phyloP scores from a whole-genome alignment of 2,329 filamentous ascomycete genomes.

The Botrytis sinoallii region DNA sequence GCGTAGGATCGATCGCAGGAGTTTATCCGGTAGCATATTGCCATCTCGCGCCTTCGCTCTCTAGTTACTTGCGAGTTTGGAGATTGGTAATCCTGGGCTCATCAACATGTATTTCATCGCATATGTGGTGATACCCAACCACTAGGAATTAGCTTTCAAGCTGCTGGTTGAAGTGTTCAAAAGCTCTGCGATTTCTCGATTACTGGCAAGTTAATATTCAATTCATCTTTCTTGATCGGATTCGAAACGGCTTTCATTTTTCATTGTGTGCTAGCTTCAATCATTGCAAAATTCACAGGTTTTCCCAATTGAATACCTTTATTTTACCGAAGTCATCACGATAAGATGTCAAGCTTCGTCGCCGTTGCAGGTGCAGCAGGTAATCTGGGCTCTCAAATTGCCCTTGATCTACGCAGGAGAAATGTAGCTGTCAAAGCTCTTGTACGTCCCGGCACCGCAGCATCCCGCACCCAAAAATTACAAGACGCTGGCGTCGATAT shows the following conservation, averaged over 20 bases:
- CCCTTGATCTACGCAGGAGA: conserved; percentile 18
- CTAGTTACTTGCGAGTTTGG: no score
- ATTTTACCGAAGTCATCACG: background rate
- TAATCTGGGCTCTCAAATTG: conserved; percentile 20
- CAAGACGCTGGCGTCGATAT: conserved; percentile 18
- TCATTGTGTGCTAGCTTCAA: background rate
- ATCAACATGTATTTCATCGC: background rate
- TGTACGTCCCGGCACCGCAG: conserved; percentile 20
- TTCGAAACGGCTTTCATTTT: background rate
- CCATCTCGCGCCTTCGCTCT: background rate
- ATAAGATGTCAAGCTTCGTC: conserved; percentile 20
- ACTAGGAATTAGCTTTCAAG: background rate
- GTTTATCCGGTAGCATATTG: background rate
- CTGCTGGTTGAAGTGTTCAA: background rate
- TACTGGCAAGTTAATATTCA: background rate
- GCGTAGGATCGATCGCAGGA: background rate
- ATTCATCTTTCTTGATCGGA: background rate
- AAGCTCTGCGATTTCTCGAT: background rate
- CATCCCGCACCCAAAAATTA: conserved; percentile 19
- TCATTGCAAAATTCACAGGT: background rate
- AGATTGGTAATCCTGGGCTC: background rate
- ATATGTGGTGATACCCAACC: background rate
- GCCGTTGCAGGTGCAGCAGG: conserved; percentile 22
- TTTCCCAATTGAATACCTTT: background rate
- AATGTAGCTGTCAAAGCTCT: conserved; percentile 22